A percentile compares a stretch with the other conserved stretches of the same genome.
phyloP scores from a whole-genome alignment of 2,329 filamentous ascomycete species.

The Eurotiales sp. region DNA sequence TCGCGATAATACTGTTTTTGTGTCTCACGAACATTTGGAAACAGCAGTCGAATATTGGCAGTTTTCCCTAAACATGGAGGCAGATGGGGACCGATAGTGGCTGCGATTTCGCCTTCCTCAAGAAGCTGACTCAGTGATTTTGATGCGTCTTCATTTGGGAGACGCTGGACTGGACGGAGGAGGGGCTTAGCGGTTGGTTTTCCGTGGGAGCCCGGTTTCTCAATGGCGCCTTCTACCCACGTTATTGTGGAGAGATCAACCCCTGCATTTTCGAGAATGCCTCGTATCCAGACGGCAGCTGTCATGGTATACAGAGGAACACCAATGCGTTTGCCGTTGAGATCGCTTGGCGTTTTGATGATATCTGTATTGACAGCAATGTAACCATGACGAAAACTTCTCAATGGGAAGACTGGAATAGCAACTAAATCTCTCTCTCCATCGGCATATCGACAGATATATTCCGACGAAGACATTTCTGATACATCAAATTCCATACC shows the following conservation, averaged over 20 bases:
- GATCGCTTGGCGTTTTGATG: constrained; percentile 28
- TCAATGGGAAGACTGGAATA: constrained; percentile 23
- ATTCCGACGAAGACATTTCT: constrained; percentile 22
- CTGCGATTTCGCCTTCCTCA: constrained; percentile 35
- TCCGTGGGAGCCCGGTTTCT: constrained; percentile 25
- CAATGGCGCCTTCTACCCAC: constrained; percentile 34
- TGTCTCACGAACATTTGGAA: constrained; percentile 31
- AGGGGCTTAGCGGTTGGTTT: constrained; percentile 24
- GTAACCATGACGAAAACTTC: constrained; percentile 30
- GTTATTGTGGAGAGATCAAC: constrained; percentile 29
- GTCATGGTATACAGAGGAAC: constrained; percentile 39
- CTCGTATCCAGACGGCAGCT: constrained; percentile 35
- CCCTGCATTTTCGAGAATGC: constrained; percentile 30
- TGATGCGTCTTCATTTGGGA: constrained; percentile 16
- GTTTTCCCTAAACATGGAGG: constrained; percentile 28
- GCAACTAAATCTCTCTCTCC: constrained; percentile 21
- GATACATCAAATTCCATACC: constrained; percentile 22
- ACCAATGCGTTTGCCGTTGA: constrained; percentile 33
- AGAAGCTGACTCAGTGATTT: constrained; percentile 31
- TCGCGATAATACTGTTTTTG: constrained; percentile 31
- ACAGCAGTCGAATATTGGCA: constrained; percentile 17
- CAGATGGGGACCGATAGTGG: constrained; percentile 33
- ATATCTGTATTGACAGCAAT: constrained; percentile 30
- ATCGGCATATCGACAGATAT: constrained; percentile 16
- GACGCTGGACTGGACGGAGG: constrained; percentile 12